Conservation (phyloP, 2,329 filamentous ascomycete species). For the Fusarium sp. region DNA sequence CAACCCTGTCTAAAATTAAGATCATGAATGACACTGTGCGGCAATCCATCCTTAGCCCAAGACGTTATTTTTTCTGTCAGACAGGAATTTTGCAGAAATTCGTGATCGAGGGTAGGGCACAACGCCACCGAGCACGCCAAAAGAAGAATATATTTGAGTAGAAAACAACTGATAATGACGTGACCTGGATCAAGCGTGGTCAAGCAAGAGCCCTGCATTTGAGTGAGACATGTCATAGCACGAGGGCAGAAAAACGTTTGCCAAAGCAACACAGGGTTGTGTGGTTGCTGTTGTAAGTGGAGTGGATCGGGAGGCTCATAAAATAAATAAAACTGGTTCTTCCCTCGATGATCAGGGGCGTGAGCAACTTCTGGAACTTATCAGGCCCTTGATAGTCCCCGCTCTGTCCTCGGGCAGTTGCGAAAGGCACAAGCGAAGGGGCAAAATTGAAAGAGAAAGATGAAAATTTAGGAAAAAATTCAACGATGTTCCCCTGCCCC, state of each 20-base stretch:
- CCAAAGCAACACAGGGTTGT: conserved; percentile 18
- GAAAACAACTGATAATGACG: conserved; percentile 7
- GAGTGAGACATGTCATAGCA: conserved; percentile 33
- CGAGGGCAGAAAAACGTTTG: conserved; percentile 6
- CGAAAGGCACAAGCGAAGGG: conserved; percentile 17
- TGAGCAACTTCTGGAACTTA: conserved; percentile 40
- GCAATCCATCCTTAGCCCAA: background rate
- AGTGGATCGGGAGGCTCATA: conserved; percentile 35
- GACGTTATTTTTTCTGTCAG: background rate
- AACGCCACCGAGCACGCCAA: conserved; percentile 32
- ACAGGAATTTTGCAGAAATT: conserved; percentile 15
- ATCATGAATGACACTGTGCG: background rate
- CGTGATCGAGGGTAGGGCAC: conserved; percentile 31
- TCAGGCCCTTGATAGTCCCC: conserved; percentile 22
- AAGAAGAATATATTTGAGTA: conserved; percentile 5
- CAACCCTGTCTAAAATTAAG: conserved; percentile 19
- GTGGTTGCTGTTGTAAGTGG: conserved; percentile 12
- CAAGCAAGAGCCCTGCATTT: conserved; percentile 21
- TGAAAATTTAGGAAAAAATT: conserved; percentile 22
- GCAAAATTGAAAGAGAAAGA: conserved; percentile 1
- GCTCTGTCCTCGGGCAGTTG: conserved; percentile 26
- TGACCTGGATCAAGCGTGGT: background rate
- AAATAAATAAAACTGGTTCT: conserved; percentile 3
- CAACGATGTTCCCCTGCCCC: conserved; percentile 35
- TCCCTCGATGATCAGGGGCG: conserved; percentile 14